These are phyloP conservation scores for Saccharata proteae DNA, from an alignment of 2,329 filamentous ascomycete species.

Conservation along the genomic window DNA sequence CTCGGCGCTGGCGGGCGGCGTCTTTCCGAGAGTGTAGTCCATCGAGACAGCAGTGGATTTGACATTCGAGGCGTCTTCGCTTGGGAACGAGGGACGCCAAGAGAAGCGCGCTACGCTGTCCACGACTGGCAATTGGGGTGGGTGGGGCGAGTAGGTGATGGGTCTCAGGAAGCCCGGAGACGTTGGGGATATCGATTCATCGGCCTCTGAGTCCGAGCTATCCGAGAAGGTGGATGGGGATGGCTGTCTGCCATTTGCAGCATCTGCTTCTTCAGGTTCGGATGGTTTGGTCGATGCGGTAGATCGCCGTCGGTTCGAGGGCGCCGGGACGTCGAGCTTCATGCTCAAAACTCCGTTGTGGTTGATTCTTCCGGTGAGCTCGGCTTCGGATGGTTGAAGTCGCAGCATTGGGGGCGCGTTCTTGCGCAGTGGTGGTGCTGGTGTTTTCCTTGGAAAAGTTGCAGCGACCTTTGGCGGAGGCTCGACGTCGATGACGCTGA, in stretches of 20 bases:
- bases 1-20: too few species aligned
- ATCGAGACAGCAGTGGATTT: conserved; percentile 3
- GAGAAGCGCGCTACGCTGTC: conserved; percentile 4
- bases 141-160: conserved; percentile 1
- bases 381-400: conserved; percentile 24
- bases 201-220: not conserved
- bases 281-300: not conserved
- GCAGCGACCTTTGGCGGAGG: conserved; percentile 9
- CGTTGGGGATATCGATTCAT: not conserved
- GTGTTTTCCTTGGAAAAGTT: conserved; percentile 13
- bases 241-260: too few species aligned
- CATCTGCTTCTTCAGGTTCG: not conserved
- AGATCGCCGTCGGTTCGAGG: not conserved
- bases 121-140: conserved; percentile 5
- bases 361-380: conserved; percentile 23
- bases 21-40: conserved; percentile 6
- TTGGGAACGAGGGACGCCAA: not conserved
- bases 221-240: not conserved
- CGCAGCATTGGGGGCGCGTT: conserved; percentile 12
- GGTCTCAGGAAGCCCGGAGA: conserved; percentile 6
- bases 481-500: conserved; percentile 22
- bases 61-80: not conserved
- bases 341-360: conserved; percentile 16
- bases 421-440: conserved; percentile 12
- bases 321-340: not conserved